phyloP scores from a whole-genome alignment of 805 yeast species.

The Alloascoidea hylecoeti region DNA sequence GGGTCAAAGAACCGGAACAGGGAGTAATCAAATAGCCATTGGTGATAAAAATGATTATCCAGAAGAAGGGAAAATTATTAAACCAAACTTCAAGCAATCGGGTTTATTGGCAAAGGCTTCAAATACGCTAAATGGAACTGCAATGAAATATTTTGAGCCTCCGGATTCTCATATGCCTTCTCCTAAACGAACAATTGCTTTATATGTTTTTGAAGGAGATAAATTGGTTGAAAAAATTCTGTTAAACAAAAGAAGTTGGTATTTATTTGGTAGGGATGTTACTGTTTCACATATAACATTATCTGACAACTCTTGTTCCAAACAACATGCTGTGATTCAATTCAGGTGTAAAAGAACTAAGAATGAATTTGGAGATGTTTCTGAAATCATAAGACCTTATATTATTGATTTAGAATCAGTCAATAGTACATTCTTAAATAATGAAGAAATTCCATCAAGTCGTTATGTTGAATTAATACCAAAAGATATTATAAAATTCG shows the following conservation, averaged over 20 bases:
- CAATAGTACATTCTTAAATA: slow-evolving; percentile 31
- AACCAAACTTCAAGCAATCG: slow-evolving; percentile 22
- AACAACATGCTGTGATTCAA: slow-evolving; percentile 36
- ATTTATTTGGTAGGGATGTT: slow-evolving; percentile 19
- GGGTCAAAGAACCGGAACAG: too few relatives aligned
- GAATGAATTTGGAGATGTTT: slow-evolving; percentile 5
- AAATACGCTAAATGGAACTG: slow-evolving; percentile 20
- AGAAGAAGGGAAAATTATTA: slow-evolving; percentile 8
- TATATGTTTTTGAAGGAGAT: slow-evolving; percentile 15
- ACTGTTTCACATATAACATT: slow-evolving; percentile 20
- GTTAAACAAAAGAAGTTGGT: slow-evolving; percentile 13
- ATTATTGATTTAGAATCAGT: slow-evolving; percentile 32
- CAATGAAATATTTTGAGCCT: slow-evolving; percentile 17
- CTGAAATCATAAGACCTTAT: slow-evolving; percentile 17
- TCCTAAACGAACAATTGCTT: slow-evolving; percentile 11
- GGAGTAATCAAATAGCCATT: too few relatives aligned
- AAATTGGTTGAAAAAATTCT: slow-evolving; percentile 10
- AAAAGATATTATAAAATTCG: slow-evolving; percentile 27
- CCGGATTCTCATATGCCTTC: slow-evolving; percentile 7
- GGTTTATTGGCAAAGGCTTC: slow-evolving; percentile 23
- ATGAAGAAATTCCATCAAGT: slow-evolving; percentile 21
- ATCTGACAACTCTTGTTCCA: slow-evolving; percentile 22
- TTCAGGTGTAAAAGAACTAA: slow-evolving; percentile 14
- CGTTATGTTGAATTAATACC: slow-evolving; percentile 26
- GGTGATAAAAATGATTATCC: too few relatives aligned